Conservation (phyloP, 176 grass and related monocot genomes). For the Eragrostis curvula region DNA sequence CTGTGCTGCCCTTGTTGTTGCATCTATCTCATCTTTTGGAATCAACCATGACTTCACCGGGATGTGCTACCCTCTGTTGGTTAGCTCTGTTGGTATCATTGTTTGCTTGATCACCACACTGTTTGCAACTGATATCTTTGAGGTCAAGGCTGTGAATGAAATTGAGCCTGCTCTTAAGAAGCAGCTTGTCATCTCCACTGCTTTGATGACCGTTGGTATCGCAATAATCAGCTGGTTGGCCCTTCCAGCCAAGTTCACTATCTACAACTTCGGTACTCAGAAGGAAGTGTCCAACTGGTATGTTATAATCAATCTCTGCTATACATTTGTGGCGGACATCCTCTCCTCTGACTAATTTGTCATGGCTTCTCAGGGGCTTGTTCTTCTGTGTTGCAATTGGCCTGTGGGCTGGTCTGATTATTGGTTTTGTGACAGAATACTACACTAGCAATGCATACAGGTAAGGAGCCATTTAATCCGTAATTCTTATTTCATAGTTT, state of each 20-base stretch:
- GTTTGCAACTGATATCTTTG: conserved; percentile 83
- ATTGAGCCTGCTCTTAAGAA: conserved; percentile 89
- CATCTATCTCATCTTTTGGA: conserved; percentile 92
- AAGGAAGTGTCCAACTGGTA: conserved; percentile 87
- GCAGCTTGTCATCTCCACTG: conserved; percentile 88
- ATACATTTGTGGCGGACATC: conserved; percentile 28
- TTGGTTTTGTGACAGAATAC: conserved; percentile 91
- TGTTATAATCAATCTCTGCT: conserved; percentile 28
- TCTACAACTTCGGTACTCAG: conserved; percentile 81
- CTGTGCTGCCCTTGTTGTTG: conserved; percentile 90
- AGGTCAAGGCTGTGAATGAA: conserved; percentile 81
- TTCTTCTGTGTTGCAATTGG: conserved; percentile 93
- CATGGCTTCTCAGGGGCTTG: conserved; percentile 61
- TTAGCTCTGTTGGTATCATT: conserved; percentile 89
- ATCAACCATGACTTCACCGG: conserved; percentile 85
- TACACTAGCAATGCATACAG: conserved; percentile 91
- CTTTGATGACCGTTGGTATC: conserved; percentile 81
- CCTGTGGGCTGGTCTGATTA: conserved; percentile 89
- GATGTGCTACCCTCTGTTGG: conserved; percentile 82
- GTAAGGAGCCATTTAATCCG: conserved; percentile 23
- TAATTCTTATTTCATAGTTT: conserved; percentile 1
- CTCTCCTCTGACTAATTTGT: conserved; percentile 23
- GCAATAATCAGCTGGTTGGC: conserved; percentile 78
- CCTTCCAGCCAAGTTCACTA: conserved; percentile 82
- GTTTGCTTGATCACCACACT: conserved; percentile 85